These are phyloP conservation scores for Bigelowiella natans DNA, from an alignment of 78 protist species.

Conservation along the genomic window DNA sequence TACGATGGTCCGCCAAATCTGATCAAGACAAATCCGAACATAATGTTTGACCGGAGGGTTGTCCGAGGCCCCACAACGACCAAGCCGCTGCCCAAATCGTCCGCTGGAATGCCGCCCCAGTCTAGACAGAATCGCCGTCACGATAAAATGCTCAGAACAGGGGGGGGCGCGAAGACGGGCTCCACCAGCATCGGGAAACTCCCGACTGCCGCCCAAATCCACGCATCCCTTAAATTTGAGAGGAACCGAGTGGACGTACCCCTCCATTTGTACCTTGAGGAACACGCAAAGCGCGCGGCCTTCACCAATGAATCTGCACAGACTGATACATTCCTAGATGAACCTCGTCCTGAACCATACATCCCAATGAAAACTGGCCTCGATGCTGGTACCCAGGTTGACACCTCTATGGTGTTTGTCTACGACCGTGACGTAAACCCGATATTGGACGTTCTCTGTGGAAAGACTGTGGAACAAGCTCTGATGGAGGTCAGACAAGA, in stretches of 20 bases:
- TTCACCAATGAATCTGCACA: background rate
- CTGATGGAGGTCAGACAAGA: slow-evolving; percentile 50
- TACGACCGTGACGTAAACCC: slow-evolving; percentile 77
- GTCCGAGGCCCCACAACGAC: too few species aligned
- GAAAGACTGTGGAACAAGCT: slow-evolving; percentile 69
- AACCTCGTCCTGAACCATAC: background rate
- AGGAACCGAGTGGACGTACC: background rate
- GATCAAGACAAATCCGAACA: background rate
- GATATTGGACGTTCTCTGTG: slow-evolving; percentile 69
- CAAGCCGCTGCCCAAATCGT: too few species aligned
- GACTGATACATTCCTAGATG: background rate
- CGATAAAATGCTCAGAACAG: too few species aligned
- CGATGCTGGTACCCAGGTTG: slow-evolving; percentile 38
- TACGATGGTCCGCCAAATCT: background rate
- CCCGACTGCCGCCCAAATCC: background rate
- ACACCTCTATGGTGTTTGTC: slow-evolving; percentile 66
- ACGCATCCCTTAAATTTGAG: background rate
- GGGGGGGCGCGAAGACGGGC: too few species aligned
- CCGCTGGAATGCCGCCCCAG: too few species aligned
- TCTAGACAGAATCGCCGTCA: too few species aligned
- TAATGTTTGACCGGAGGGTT: background rate
- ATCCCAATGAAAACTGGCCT: background rate
- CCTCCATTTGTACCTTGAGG: background rate
- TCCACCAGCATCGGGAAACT: background rate
- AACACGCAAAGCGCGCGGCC: background rate